Base-by-base conservation (phyloP, 23 red algal genomes). In the Gracilaria domingensis region DNA sequence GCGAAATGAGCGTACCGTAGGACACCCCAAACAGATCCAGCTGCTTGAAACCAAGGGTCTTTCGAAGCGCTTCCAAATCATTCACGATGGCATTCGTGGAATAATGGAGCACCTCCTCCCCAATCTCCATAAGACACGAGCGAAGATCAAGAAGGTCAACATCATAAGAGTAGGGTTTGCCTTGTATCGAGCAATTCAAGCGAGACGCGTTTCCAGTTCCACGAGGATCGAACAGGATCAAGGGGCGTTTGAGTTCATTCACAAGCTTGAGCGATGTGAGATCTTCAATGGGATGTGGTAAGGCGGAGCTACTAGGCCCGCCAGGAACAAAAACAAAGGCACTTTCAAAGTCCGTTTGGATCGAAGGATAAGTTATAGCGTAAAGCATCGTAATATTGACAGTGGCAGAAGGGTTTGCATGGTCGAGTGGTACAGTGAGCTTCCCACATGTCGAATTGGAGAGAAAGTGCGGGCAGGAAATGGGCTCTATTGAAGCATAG, bases 381-480 rank as follows among this genome's bases (percentile, higher is more conserved):
- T 39, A 73, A 23, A 40, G 35, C 4, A 73, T 73, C 9, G 67
- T 44, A 14, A 73, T 73, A 20, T 73, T 73, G 67, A 73, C 35
- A 44, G 35, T 44, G 21, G 35, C 8, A n/a, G 67, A 42, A 42
- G 67, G 67, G 21, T 42, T 73, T 42, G 67, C 35, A 73, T 73
- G 67, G 34, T 73, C 67, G 12, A 73, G 35, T 4, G 67, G 67
- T 35, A 73, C 67, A 44, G 67, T 14, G 4, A 73, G 67, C 30
- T 73, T 73, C 35, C 67, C 67, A 44, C 67, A 73, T 9, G 67
- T 42, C 38, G 67, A 73, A 40, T 42, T 73, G 33, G 67, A 73
- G 1, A 40, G 38, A 42, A 6, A 44, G 4, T 7, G 5, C 44
- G 67, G 67, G 38, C 67, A 73, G 20, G 34, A 4, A 42, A 42